Conservation (phyloP, 164 flowering plant genomes). For the Annona squamosa region DNA sequence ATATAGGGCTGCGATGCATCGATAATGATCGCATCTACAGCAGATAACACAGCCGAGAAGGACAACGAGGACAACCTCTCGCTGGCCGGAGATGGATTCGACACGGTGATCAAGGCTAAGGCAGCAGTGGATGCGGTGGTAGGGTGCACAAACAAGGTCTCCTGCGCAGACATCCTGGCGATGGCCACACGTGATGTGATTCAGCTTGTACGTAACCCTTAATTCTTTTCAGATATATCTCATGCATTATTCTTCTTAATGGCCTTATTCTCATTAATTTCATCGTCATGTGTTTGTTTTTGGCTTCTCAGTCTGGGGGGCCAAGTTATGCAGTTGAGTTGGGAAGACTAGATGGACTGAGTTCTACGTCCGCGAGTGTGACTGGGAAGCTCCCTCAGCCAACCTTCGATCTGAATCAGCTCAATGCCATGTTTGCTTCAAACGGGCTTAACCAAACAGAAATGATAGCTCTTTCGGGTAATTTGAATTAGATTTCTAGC, state of each 20-base stretch:
- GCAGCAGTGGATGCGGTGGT: slow-evolving; percentile 55
- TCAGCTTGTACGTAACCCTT: slow-evolving; percentile 27
- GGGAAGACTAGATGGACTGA: slow-evolving; percentile 71
- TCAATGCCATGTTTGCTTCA: slow-evolving; percentile 53
- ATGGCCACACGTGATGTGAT: slow-evolving; percentile 75
- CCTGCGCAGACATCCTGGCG: slow-evolving; percentile 90
- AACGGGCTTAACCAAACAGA: slow-evolving; percentile 57
- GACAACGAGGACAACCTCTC: slow-evolving; percentile 74
- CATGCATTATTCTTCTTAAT: background rate
- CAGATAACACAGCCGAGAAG: slow-evolving; percentile 60
- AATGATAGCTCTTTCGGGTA: slow-evolving; percentile 91
- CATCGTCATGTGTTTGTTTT: background rate
- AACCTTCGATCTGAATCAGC: slow-evolving; percentile 49
- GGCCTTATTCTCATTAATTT: background rate
- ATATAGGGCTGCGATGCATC: slow-evolving; percentile 84
- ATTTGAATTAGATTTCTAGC: too few species aligned
- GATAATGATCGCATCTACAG: slow-evolving; percentile 42
- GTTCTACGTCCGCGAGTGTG: slow-evolving; percentile 51
- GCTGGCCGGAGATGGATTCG: slow-evolving; percentile 85
- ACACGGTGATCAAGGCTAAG: slow-evolving; percentile 83
- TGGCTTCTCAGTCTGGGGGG: slow-evolving; percentile 57
- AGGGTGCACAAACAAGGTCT: slow-evolving; percentile 64
- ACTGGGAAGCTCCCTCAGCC: slow-evolving; percentile 64
- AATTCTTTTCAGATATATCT: background rate
- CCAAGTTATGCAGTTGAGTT: slow-evolving; percentile 72